Evolutionary conservation across 1,284 basidiomycete genomes (phyloP).

Genomic region (Ceratobasidium papillatum): DNA sequence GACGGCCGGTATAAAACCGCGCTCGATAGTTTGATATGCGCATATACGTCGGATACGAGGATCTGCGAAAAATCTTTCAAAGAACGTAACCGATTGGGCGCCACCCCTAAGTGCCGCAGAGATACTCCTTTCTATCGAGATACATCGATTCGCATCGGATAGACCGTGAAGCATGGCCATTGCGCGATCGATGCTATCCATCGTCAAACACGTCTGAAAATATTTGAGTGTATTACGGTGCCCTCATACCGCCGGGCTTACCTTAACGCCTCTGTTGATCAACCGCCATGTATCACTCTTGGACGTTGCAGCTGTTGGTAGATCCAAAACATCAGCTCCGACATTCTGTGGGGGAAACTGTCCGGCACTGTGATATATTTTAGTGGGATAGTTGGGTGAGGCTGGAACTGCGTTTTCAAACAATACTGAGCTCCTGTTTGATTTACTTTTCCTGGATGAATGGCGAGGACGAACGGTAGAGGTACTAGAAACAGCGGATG

Average conservation of each 20-base stretch:
- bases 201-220: slow-evolving; percentile 67
- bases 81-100: slow-evolving; percentile 84
- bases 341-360: no score
- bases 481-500: no score
- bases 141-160: slow-evolving; percentile 67
- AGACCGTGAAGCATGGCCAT: slow-evolving; percentile 82
- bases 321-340: slow-evolving; percentile 24
- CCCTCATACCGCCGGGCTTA: not conserved
- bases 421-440: no score
- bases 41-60: slow-evolving; percentile 64
- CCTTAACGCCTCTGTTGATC: slow-evolving; percentile 78
- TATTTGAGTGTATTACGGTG: not conserved
- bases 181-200: slow-evolving; percentile 84
- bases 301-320: slow-evolving; percentile 60
- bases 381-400: no score
- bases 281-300: slow-evolving; percentile 78
- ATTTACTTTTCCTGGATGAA: no score
- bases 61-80: slow-evolving; percentile 71
- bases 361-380: no score
- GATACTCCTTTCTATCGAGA: slow-evolving; percentile 78
- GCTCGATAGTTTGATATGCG: slow-evolving; percentile 66
- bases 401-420: no score
- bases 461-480: no score
- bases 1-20: slow-evolving; percentile 70
- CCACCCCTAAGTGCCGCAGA: slow-evolving; percentile 79